Base-by-base conservation (phyloP, 1,284 basidiomycete species). In the Heliocybe sulcata region DNA sequence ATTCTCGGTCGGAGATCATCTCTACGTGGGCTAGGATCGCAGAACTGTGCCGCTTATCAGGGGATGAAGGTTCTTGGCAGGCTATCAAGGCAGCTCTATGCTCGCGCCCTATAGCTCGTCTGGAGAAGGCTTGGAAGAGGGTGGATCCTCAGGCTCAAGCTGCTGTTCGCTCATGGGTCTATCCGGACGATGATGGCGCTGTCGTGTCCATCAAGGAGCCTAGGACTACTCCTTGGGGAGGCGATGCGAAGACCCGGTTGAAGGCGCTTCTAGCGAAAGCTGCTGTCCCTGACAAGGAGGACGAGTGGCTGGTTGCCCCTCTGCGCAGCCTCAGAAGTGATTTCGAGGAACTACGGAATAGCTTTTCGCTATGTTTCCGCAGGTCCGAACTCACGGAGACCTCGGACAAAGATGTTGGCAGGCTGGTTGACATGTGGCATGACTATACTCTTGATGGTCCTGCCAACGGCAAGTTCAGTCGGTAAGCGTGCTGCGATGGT, bases 91-190 rank as follows among this genome's bases (percentile, higher is more conserved):
- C 76, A 16, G 90, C 84, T 3, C 64, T 92, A 12, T 87, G 83
- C 58, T 82, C 83, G 14, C 73, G 82, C 26, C 85, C 90, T 8
- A 75, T 92, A 25, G 86, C 88, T 10, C 72, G 90, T 26, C 65
- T 92, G 52, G 85, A 84, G 53, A 89, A 89, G 64, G 85, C 78
- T 9, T 92, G 90, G 89, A 82, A 80, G 62, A 74, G 87, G 19
- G 85, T 87, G 1, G 84, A 87, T 58, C 63, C 77, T 0, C 72
- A 76, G 23, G 80, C 80, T 6, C 60, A 83, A 38, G 72, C 76
- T 6, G 75, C 75, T 4, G 77, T 89, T 20, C 83, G 89, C 58
- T 73, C 75, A 2, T 91, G 88, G 89, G 77, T 82, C 0, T 77
- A 79, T 47, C 66, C 72, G 60, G 71, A 70, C 51, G 68, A 67